Evolutionary conservation across 352 stramenopile species (phyloP).

Genomic region (Globisporangium perplexum): DNA sequence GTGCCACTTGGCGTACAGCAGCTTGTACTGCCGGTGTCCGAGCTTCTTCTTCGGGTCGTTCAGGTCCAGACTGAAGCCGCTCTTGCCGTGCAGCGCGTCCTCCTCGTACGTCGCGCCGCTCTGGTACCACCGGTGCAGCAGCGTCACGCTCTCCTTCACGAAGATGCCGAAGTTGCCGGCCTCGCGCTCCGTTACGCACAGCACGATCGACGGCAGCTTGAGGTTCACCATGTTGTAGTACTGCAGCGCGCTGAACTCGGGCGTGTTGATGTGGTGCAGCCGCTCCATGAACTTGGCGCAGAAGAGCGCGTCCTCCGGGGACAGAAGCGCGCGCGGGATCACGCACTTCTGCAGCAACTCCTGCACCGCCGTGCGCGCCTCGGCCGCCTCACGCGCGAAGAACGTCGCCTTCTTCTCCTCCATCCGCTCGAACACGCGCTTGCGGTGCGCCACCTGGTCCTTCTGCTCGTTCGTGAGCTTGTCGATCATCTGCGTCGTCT

Average conservation of each 20-base stretch:
- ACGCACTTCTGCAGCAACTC: slow-evolving; percentile 81
- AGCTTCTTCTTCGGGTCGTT: slow-evolving; percentile 52
- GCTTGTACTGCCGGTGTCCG: slow-evolving; percentile 69
- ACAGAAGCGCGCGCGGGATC: slow-evolving; percentile 69
- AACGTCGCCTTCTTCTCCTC: slow-evolving; percentile 67
- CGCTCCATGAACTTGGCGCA: slow-evolving; percentile 83
- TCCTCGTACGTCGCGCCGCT: slow-evolving; percentile 74
- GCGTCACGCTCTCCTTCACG: slow-evolving; percentile 66
- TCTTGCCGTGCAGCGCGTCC: slow-evolving; percentile 62
- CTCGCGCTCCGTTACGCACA: slow-evolving; percentile 81
- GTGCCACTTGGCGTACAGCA: slow-evolving; percentile 72
- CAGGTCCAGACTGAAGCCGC: slow-evolving; percentile 72
- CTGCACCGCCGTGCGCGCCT: slow-evolving; percentile 44
- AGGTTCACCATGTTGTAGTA: slow-evolving; percentile 80
- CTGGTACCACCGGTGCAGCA: slow-evolving; percentile 77
- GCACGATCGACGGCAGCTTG: slow-evolving; percentile 70
- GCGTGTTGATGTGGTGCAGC: slow-evolving; percentile 66
- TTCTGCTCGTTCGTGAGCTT: slow-evolving; percentile 83
- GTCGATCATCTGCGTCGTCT: slow-evolving; percentile 72
- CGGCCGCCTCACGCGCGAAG: slow-evolving; percentile 35
- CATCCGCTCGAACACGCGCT: slow-evolving; percentile 74
- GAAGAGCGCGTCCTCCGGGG: slow-evolving; percentile 81
- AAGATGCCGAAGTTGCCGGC: slow-evolving; percentile 86
- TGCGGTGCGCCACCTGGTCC: slow-evolving; percentile 79
- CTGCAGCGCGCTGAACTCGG: slow-evolving; percentile 68